phyloP scores from a whole-genome alignment of 2,329 filamentous ascomycete genomes.

The Penicillium sp. region DNA sequence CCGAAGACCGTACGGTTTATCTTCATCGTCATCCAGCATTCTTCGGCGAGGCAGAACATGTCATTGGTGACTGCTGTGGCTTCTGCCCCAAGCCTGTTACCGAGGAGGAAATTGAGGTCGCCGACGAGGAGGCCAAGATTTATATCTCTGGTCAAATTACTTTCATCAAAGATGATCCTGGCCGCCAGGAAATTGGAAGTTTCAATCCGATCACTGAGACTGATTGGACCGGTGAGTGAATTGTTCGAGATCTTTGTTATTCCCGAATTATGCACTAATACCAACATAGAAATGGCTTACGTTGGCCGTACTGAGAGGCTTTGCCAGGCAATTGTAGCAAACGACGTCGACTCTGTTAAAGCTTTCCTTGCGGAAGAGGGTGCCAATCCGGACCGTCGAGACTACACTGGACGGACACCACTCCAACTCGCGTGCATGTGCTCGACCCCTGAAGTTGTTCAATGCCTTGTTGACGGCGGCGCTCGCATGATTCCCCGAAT shows the following conservation, averaged over 20 bases:
- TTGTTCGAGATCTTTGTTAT: too few relatives aligned
- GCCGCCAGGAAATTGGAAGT: slow-evolving; percentile 67
- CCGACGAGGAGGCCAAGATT: slow-evolving; percentile 68
- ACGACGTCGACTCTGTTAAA: slow-evolving; percentile 66
- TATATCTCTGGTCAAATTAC: slow-evolving; percentile 71
- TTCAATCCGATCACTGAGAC: slow-evolving; percentile 80
- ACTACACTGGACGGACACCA: slow-evolving; percentile 75
- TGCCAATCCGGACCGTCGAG: slow-evolving; percentile 68
- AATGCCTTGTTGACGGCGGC: slow-evolving; percentile 67
- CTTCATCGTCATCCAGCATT: slow-evolving; percentile 83
- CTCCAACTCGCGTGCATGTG: slow-evolving; percentile 71
- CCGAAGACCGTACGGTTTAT: slow-evolving; percentile 69
- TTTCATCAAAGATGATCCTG: slow-evolving; percentile 79
- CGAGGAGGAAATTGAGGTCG: slow-evolving; percentile 67
- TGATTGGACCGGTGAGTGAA: slow-evolving; percentile 64
- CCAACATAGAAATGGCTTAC: slow-evolving; percentile 70
- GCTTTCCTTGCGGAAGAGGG: slow-evolving; percentile 68
- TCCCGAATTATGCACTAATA: background rate
- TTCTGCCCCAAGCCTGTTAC: slow-evolving; percentile 69
- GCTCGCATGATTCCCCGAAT: slow-evolving; percentile 71
- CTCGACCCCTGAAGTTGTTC: slow-evolving; percentile 68
- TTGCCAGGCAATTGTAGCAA: slow-evolving; percentile 77
- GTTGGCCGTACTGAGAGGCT: slow-evolving; percentile 73
- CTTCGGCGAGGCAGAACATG: slow-evolving; percentile 71
- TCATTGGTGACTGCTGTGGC: slow-evolving; percentile 79